Evolutionary conservation across 129 eudicot species (phyloP).

Genomic region (Flaveria bidentis): DNA sequence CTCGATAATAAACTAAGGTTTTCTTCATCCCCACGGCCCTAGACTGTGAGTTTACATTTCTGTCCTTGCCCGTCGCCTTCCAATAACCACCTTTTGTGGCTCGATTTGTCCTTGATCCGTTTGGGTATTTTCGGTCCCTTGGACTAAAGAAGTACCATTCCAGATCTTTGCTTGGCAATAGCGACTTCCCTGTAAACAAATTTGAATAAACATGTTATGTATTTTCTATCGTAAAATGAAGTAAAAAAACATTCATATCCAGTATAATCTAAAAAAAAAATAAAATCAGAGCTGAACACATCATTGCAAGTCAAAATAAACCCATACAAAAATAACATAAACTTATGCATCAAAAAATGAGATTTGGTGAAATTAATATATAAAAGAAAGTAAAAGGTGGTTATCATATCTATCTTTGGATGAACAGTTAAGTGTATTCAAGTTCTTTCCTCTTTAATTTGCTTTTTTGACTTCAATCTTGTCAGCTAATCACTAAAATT

Average conservation of each 20-base stretch:
- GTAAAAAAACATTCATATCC: no score
- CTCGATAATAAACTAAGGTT: conserved; percentile 94
- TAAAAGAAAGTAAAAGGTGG: conserved; percentile 40
- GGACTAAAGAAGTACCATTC: conserved; percentile 99
- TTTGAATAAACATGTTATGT: neutral
- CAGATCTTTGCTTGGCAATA: conserved; percentile 93
- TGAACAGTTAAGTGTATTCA: conserved; percentile 34
- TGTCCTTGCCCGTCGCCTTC: conserved; percentile 97
- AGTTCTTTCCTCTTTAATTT: conserved; percentile 44
- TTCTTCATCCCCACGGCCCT: conserved; percentile 94
- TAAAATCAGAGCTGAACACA: neutral
- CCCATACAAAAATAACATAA: neutral
- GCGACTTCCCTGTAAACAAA: conserved; percentile 58
- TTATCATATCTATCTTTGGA: conserved; percentile 37
- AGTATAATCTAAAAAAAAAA: neutral
- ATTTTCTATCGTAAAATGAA: no score
- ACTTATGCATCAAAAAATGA: neutral
- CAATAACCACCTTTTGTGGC: conserved; percentile 96
- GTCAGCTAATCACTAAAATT: conserved; percentile 40
- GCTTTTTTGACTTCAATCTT: conserved; percentile 55
- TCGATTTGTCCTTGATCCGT: conserved; percentile 91
- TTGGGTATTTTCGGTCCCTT: conserved; percentile 90
- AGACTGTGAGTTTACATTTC: conserved; percentile 76
- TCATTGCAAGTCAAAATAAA: conserved; percentile 7
- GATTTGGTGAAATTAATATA: conserved; percentile 24